Evolutionary conservation across 306 rosid species (phyloP).

Genomic region (Inga laurina): DNA sequence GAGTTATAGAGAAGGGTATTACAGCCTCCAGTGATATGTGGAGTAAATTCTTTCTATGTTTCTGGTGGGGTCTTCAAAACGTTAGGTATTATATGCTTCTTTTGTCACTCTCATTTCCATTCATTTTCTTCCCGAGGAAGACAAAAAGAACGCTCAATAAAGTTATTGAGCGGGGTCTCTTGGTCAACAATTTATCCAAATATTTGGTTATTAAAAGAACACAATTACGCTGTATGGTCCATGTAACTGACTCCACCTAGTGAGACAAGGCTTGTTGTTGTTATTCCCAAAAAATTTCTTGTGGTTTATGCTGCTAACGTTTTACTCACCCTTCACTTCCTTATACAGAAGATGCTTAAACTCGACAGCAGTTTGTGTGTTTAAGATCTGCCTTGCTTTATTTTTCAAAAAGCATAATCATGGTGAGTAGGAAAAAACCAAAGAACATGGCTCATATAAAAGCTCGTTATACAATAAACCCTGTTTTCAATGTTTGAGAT

Average conservation of each 20-base stretch:
- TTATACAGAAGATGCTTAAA: not conserved
- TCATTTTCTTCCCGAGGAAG: not conserved
- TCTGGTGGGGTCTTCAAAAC: slow-evolving; percentile 95
- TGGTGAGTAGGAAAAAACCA: not conserved
- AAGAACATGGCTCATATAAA: not conserved
- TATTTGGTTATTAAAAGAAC: no score
- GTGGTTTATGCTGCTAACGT: not conserved
- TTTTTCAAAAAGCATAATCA: not conserved
- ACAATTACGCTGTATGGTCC: no score
- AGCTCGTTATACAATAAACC: not conserved
- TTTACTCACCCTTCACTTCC: not conserved
- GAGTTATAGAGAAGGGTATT: slow-evolving; percentile 58
- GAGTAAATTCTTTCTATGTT: slow-evolving; percentile 71
- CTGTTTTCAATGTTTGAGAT: not conserved
- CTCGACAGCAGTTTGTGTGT: not conserved
- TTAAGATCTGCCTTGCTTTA: not conserved
- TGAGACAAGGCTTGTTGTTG: no score
- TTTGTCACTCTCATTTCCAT: slow-evolving; percentile 13
- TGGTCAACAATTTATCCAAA: no score
- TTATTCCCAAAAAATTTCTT: not conserved
- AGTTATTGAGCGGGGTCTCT: no score
- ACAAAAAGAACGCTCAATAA: no score
- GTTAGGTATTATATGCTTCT: slow-evolving; percentile 54
- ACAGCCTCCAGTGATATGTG: slow-evolving; percentile 56
- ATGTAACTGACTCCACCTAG: no score